Conservation (phyloP, 352 stramenopile species). For the Phytopythium montanum region DNA sequence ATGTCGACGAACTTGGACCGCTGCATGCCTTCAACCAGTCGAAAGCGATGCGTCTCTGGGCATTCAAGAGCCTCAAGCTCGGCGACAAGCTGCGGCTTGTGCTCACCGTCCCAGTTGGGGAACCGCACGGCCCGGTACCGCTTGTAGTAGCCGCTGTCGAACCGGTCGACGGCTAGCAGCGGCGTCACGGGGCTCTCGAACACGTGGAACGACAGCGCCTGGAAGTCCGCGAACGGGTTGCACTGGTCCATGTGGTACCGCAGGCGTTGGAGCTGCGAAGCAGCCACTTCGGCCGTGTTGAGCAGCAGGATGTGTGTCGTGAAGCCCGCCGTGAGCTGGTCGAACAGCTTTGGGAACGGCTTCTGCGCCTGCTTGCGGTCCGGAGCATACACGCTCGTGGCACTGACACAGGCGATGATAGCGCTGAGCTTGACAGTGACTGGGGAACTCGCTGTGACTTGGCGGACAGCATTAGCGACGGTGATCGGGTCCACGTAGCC, state of each 20-base stretch:
- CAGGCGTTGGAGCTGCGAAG: constrained; percentile 38
- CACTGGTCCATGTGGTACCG: constrained; percentile 60
- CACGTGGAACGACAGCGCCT: constrained; percentile 53
- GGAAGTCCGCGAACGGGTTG: constrained; percentile 71
- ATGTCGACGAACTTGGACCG: constrained; percentile 49
- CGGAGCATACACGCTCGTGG: constrained; percentile 50
- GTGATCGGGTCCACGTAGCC: constrained; percentile 61
- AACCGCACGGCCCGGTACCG: constrained; percentile 47
- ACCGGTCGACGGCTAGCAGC: constrained; percentile 50
- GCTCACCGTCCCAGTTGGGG: constrained; percentile 28
- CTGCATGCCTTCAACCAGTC: constrained; percentile 47
- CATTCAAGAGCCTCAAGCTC: constrained; percentile 21
- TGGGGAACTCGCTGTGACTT: constrained; percentile 1
- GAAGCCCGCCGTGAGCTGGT: constrained; percentile 63
- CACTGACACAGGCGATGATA: constrained; percentile 47
- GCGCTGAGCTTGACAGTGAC: constrained; percentile 40
- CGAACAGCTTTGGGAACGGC: constrained; percentile 60
- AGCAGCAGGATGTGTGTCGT: constrained; percentile 63
- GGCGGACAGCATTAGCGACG: constrained; percentile 39
- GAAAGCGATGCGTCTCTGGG: constrained; percentile 39
- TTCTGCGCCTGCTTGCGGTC: constrained; percentile 29
- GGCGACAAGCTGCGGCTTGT: constrained; percentile 10
- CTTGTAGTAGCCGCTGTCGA: constrained; percentile 55
- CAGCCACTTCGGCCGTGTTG: constrained; percentile 38
- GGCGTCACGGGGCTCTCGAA: constrained; percentile 60